phyloP scores from a whole-genome alignment of 2,329 filamentous ascomycete species.

The Metarhizium anisopliae region DNA sequence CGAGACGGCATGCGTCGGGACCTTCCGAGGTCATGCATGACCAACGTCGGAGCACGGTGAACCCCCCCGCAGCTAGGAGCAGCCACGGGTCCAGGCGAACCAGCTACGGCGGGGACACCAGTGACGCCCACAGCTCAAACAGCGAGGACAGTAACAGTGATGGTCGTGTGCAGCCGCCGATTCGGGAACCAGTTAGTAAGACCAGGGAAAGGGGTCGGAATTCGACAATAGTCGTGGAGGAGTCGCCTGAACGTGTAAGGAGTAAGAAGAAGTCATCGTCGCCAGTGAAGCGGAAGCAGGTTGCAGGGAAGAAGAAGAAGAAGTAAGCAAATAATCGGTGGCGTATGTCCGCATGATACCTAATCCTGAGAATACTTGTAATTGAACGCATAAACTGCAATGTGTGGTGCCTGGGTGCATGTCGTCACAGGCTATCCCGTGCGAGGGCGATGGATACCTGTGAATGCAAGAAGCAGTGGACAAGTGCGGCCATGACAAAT shows the following conservation, averaged over 20 bases:
- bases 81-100: constrained; percentile 19
- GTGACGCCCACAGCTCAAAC: constrained; percentile 24
- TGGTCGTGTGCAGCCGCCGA: constrained; percentile 26
- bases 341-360: constrained; percentile 2
- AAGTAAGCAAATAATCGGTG: constrained; percentile 14
- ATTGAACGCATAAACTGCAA: neutral
- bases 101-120: constrained; percentile 23
- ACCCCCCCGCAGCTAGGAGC: constrained; percentile 23
- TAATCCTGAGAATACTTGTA: neutral
- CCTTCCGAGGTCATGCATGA: constrained; percentile 18
- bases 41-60: constrained; percentile 15
- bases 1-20: constrained; percentile 28
- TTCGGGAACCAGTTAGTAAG: constrained; percentile 13
- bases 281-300: constrained; percentile 31
- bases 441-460: neutral
- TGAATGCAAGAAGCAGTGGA: too few relatives aligned
- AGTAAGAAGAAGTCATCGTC: constrained; percentile 33
- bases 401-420: neutral
- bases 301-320: constrained; percentile 24
- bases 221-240: constrained; percentile 32
- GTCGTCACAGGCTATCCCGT: neutral
- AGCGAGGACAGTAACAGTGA: constrained; percentile 29
- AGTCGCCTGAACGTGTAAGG: constrained; percentile 22
- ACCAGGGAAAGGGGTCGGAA: constrained; percentile 15
- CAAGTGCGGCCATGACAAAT: too few relatives aligned